Base-by-base conservation (phyloP, 179 eudicot genomes). In the Beta lomatogona region DNA sequence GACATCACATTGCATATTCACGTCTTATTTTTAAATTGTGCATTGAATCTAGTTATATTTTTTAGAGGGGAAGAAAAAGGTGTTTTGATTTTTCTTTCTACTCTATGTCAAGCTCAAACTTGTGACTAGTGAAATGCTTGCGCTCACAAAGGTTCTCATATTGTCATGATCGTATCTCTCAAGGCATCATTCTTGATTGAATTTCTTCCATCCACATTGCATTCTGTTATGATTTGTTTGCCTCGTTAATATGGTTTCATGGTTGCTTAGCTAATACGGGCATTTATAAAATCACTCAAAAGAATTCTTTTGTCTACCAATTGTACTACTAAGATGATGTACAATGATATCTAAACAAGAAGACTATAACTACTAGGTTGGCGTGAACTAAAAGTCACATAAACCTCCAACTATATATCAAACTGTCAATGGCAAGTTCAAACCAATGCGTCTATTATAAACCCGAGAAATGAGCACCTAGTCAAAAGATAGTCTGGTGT, bases 341-440 rank as follows among this genome's bases (percentile, higher is more conserved):
- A 22, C 9, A 0, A 52, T 72, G 41, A 72, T 36, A 64, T 64
- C 15, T 72, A 52, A 44, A 52, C 41, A 21, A 19, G 75, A 72
- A 72, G 76, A 21, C 44, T 12, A 72, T 25, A 72, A 52, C 41
- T 10, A 50, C 4, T 72, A 10, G 59, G 60, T 72, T 72, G 76
- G 59, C 58, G 21, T 48, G 16, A n/a, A 5, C 48, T 48, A n/a
- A 18, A 48, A 70, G 75, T 71, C 31, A 48, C 75, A 71, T 71
- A 36, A 25, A 48, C 54, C 36, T 48, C 36, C 31, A 41, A 68
- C 12, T 6, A 69, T 69, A 46, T 46, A 2, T 46, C 50, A 7
- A 46, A 46, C 50, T 46, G 68, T 22, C 41, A 64, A 10, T 25
- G 3, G 68, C 68, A 64, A 31, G 68, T 64, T 64, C 52, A 72